Conservation (phyloP, 257 asterid genomes). For the Cordia subcordata region DNA sequence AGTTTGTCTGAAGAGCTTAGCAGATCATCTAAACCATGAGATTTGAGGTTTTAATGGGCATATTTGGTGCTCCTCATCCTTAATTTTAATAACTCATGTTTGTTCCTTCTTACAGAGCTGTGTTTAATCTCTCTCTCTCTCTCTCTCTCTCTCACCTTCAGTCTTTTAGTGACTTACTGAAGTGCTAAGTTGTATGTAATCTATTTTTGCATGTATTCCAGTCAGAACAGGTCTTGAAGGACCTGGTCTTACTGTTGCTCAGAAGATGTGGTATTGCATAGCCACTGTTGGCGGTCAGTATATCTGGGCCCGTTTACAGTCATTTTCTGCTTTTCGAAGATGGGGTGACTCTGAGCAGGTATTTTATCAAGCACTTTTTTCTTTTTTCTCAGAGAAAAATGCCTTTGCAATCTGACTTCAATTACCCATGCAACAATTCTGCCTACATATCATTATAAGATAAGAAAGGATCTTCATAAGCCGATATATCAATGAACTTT, state of each 20-base stretch:
- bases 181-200: slow-evolving; percentile 1
- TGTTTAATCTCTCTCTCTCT: no score
- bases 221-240: slow-evolving; percentile 86
- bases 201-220: slow-evolving; percentile 21
- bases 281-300: slow-evolving; percentile 96
- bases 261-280: slow-evolving; percentile 86
- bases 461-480: no score
- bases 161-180: background rate
- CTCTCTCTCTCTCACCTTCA: background rate
- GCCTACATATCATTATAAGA: no score
- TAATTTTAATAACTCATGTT: no score
- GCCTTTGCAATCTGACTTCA: background rate
- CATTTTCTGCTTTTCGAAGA: slow-evolving; percentile 92
- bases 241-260: slow-evolving; percentile 79
- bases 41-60: no score
- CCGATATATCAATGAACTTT: no score
- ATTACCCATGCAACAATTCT: background rate
- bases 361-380: background rate
- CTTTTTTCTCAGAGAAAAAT: background rate
- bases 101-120: no score
- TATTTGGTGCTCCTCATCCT: no score
- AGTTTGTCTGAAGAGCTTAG: no score
- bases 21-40: no score
- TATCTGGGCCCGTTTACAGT: slow-evolving; percentile 84
- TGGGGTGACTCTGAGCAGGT: slow-evolving; percentile 99